Evolutionary conservation across 495 filamentous ascomycete genomes (phyloP), one percentile per base, ranked within the genome.

Genomic region (Recurvomyces mirabilis): DNA sequence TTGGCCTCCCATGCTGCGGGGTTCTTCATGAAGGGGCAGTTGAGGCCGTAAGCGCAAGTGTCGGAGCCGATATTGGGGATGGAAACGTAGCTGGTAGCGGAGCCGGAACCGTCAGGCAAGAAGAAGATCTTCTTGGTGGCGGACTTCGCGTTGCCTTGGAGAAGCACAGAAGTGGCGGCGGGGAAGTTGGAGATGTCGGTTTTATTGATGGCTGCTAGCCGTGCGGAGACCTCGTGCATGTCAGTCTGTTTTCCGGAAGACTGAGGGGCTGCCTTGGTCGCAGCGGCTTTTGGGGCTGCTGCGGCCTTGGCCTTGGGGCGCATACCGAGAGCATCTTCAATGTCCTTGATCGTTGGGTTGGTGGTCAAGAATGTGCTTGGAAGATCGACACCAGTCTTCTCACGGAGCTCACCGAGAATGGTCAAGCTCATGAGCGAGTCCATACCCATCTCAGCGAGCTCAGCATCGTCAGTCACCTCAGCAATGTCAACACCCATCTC

Each of bases 41-140:
- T 81, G 23, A 81, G 62, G 41, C 74, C 77, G 52, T 70, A 80
- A 25, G 77, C 70, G 30, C 67, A 70, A 41, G 75, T 58, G 41
- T 77, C 67, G 1, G 70, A 67, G 22, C 59, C 61, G 41, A 79
- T 62, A 12, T 70, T 68, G 12, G 74, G 70, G 46, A 79, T 74
- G 41, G 64, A 65, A 40, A 74, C 73, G 57, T 81, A 81, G 3
- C 75, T 79, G 10, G 73, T 74, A 5, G 74, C 73, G 19, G 76
- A 78, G 15, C 85, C 85, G 42, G 74, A 75, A 15, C 85, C 85
- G 53, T 89, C 85, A 14, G 86, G 84, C 29, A 89, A 65, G 46
- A 89, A 73, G 61, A 83, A 79, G 12, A 93, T 65, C 28, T 69
- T 75, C 57, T 73, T 76, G n/a, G 60, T 71, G 11, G 74, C 68